Conservation (phyloP, 2,329 filamentous ascomycete species). For the Aspergillus vadensis region DNA sequence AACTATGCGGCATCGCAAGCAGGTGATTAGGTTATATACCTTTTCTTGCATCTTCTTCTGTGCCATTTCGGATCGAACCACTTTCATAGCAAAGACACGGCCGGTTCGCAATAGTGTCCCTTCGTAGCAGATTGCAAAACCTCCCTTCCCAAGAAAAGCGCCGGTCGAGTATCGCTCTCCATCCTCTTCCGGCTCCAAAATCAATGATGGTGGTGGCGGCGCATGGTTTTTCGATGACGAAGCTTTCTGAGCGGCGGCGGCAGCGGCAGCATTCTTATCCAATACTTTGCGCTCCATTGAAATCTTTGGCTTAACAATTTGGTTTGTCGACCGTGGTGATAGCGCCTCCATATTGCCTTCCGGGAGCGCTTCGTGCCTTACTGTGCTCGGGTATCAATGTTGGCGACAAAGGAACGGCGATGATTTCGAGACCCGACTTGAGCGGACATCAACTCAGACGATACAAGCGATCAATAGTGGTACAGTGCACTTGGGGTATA, state of each 20-base stretch:
- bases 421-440: conserved; percentile 14
- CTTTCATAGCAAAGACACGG: conserved; percentile 53
- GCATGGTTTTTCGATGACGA: conserved; percentile 47
- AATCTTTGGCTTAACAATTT: conserved; percentile 46
- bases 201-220: conserved; percentile 46
- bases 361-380: neutral
- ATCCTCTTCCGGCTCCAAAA: conserved; percentile 48
- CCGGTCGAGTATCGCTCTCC: conserved; percentile 51
- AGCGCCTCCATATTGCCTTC: conserved; percentile 49
- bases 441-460: conserved; percentile 25
- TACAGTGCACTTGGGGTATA: conserved; percentile 22
- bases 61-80: conserved; percentile 53
- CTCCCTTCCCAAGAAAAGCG: conserved; percentile 51
- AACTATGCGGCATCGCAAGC: neutral
- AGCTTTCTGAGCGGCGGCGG: conserved; percentile 33
- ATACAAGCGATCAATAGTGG: conserved; percentile 18
- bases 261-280: conserved; percentile 38
- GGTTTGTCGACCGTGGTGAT: conserved; percentile 52
- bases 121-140: conserved; percentile 55
- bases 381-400: conserved; percentile 7
- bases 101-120: conserved; percentile 47
- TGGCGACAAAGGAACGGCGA: neutral
- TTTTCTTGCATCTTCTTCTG: conserved; percentile 57
- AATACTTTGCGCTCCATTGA: conserved; percentile 42
- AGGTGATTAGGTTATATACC: conserved; percentile 29